Evolutionary conservation across 2,329 filamentous ascomycete species (phyloP), one percentile per base, ranked within the genome.

Genomic region (Diaporthe destruens): DNA sequence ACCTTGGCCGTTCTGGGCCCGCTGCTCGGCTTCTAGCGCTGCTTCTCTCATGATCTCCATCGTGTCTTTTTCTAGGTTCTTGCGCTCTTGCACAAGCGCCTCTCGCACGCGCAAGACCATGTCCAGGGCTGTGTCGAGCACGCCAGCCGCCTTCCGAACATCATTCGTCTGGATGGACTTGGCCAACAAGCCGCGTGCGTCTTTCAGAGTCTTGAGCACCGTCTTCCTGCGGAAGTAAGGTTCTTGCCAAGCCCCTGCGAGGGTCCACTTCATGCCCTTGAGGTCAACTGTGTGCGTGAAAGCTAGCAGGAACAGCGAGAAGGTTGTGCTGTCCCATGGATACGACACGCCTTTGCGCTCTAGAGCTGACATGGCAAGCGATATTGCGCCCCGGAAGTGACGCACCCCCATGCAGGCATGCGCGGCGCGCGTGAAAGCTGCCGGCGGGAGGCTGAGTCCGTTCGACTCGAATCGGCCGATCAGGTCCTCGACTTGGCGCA

Each of bases 241-340:
- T 65, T 71, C 56, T 20, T 76, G n/a, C 65, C 57, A 57, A 59
- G 77, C 70, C 18, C 77, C 73, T 29, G 74, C 66, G 16, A 79
- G 66, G 18, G 75, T 75, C 14, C 75, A 66, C 6, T 76, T 74
- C 25, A 82, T 73, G 29, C 77, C 77, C 6, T 65, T 72, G 1
- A 78, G 72, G 53, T 81, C 78, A n/a, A 76, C 74, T 8, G 78
- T 74, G 66, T 74, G 72, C 3, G 76, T 74, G 53, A 79, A 80
- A 3, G 77, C 76, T 1, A 71, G 23, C 8, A 81, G 69, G 18
- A 82, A 75, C 39, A 81, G 76, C 23, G 74, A 74, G 72, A 81
- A 82, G 73, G 80, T 82, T 32, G 74, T 74, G n/a, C 77, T 69
- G 74, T 80, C 82, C 72, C 79, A 79, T 0, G 78, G 73, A 34